Base-by-base conservation (phyloP, 805 yeast species). In the Danielozyma ontarioensis region DNA sequence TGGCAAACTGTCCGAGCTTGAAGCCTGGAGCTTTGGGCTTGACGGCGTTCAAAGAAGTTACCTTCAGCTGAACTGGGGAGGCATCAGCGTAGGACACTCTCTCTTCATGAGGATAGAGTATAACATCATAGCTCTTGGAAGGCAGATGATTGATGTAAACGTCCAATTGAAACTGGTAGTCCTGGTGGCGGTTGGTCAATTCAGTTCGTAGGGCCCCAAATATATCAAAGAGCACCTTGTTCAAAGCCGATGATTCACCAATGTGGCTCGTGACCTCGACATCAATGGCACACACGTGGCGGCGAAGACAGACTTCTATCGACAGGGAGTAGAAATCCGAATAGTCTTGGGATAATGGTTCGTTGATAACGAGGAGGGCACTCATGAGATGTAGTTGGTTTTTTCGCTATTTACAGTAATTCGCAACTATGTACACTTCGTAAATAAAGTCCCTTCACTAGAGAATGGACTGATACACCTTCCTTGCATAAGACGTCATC, bases 201-300 rank as follows among this genome's bases (percentile, higher is more conserved):
- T 37, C 27, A 13, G 32, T 26, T 37, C 74, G 44, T 3, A 53
- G 29, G 13, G 49, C 39, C 12, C 50, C 39, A 36, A 68, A 70
- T 14, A 60, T 41, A 5, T 38, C 33, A 35, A 54, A 49, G 33
- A 70, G 52, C 3, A 53, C 37, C 2, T 17, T 27, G 37, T 60
- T 60, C 28, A 70, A 46, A 2, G 41, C 44, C 16, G 33, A 36
- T 11, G 59, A 37, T 15, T 53, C 39, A 3, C 34, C 31, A 11
- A 68, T 47, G 6, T 10, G 28, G 6, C 38, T 28, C 3, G 31
- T 30, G 8, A 66, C 41, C n/a, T 50, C 33, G 4, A 69, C 45
- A 36, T 57, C 59, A 3, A 62, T 23, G 7, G 37, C 28, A 1
- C 11, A n/a, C 39, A 15, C 1, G 39, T 12, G 1, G 23, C 13